Percentiles rank a stretch among this genome's conserved stretches.
Conservation (phyloP, 2,329 filamentous ascomycete species). For the Westerdykella ornata region DNA sequence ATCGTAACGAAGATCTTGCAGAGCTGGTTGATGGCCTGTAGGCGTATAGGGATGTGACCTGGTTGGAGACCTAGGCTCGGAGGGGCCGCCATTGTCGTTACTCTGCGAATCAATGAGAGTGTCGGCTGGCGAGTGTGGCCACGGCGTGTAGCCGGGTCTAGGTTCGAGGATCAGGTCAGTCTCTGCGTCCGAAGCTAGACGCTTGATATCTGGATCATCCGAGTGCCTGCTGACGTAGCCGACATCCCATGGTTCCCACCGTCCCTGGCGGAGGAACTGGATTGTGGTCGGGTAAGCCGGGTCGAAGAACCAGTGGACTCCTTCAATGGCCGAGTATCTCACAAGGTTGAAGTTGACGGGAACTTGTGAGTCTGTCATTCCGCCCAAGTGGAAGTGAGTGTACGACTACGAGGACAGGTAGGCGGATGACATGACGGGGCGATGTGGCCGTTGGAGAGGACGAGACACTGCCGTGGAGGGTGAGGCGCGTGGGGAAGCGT, state of each 20-base stretch:
- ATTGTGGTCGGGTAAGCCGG: constrained; percentile 20
- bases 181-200: constrained; percentile 26
- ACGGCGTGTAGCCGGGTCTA: constrained; percentile 15
- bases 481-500: no score
- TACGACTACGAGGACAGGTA: no score
- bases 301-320: constrained; percentile 29
- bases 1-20: no score
- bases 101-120: not conserved
- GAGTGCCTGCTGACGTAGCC: constrained; percentile 26
- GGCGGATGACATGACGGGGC: no score
- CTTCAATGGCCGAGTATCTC: constrained; percentile 25
- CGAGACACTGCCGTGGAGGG: no score
- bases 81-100: not conserved
- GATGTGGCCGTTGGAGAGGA: no score
- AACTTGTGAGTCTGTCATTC: constrained; percentile 20
- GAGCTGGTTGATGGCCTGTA: no score
- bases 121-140: constrained; percentile 16
- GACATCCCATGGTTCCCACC: constrained; percentile 30
- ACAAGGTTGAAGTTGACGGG: constrained; percentile 24
- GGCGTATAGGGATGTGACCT: no score
- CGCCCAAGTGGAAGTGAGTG: constrained; percentile 5
- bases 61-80: no score
- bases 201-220: constrained; percentile 24
- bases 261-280: constrained; percentile 25
- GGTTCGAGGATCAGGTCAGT: constrained; percentile 13